These are phyloP conservation scores for Eudorina sp. DNA, from an alignment of 139 green algal species.

Conservation along the genomic window DNA sequence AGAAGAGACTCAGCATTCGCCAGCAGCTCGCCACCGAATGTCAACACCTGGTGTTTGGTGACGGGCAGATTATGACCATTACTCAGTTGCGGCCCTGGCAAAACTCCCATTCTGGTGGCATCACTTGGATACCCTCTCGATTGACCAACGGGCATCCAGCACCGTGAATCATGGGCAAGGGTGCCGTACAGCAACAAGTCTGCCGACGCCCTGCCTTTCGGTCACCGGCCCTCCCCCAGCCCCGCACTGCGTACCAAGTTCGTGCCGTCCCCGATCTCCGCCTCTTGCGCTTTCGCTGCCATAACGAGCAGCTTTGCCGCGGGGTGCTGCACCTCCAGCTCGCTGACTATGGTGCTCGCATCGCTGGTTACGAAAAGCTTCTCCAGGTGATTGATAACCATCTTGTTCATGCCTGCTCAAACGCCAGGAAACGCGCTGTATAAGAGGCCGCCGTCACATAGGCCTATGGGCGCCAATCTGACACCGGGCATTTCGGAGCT, in stretches of 20 bases:
- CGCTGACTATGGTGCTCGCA: conserved; percentile 93
- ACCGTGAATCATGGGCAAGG: too few relatives aligned
- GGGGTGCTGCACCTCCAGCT: conserved; percentile 98
- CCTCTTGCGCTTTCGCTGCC: conserved; percentile 93
- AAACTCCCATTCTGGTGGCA: too few relatives aligned
- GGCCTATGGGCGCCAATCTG: conserved; percentile 12
- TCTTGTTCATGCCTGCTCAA: conserved; percentile 99
- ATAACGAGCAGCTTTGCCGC: conserved; percentile 96
- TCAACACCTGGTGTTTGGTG: conserved; percentile 88
- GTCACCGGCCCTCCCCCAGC: background rate
- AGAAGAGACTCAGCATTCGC: conserved; percentile 91
- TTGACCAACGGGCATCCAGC: too few relatives aligned
- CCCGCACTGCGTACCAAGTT: conserved; percentile 86
- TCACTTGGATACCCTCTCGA: too few relatives aligned
- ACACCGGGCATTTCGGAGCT: background rate
- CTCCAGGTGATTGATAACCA: conserved; percentile 99
- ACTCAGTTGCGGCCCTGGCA: too few relatives aligned
- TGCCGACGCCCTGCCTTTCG: too few relatives aligned
- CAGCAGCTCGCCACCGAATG: conserved; percentile 96
- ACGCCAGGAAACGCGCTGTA: background rate
- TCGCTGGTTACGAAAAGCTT: conserved; percentile 99
- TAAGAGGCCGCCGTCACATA: conserved; percentile 12
- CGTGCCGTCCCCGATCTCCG: conserved; percentile 97
- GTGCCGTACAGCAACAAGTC: too few relatives aligned
- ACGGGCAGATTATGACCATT: too few relatives aligned